phyloP scores from a whole-genome alignment of 2,329 filamentous ascomycete genomes.

The Ceratocystis alfenasii region DNA sequence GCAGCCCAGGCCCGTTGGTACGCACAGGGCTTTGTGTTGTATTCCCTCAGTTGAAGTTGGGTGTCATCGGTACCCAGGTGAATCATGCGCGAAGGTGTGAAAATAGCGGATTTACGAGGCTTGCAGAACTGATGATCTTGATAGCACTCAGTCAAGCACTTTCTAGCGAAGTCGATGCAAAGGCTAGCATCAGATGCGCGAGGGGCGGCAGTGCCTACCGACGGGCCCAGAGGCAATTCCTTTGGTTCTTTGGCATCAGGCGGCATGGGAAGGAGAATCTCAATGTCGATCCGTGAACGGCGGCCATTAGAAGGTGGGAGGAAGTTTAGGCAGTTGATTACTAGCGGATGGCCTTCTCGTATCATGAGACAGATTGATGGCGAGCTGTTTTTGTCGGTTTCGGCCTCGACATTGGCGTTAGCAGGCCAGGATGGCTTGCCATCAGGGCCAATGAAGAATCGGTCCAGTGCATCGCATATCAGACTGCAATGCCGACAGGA shows the following conservation, averaged over 20 bases:
- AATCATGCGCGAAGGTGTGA: slow-evolving; percentile 19
- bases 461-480: slow-evolving; percentile 18
- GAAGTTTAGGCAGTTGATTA: slow-evolving; percentile 22
- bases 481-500: slow-evolving; percentile 17
- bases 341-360: slow-evolving; percentile 19
- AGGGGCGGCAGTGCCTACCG: slow-evolving; percentile 20
- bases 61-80: slow-evolving; percentile 14
- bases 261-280: slow-evolving; percentile 18
- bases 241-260: slow-evolving; percentile 16
- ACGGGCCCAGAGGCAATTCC: slow-evolving; percentile 16
- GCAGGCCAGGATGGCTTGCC: slow-evolving; percentile 8
- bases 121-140: slow-evolving; percentile 20
- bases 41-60: slow-evolving; percentile 17
- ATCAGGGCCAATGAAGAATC: slow-evolving; percentile 10
- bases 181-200: slow-evolving; percentile 19
- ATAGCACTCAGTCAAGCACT: slow-evolving; percentile 19
- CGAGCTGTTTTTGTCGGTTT: slow-evolving; percentile 16
- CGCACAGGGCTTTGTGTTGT: slow-evolving; percentile 13
- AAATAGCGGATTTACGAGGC: slow-evolving; percentile 10
- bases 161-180: slow-evolving; percentile 12
- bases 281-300: slow-evolving; percentile 20
- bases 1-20: slow-evolving; percentile 21
- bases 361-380: slow-evolving; percentile 20
- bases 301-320: slow-evolving; percentile 16
- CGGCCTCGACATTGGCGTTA: slow-evolving; percentile 12